Conservation (phyloP, 371 early-diverging fungal genomes). For the Mortierella sp. region DNA sequence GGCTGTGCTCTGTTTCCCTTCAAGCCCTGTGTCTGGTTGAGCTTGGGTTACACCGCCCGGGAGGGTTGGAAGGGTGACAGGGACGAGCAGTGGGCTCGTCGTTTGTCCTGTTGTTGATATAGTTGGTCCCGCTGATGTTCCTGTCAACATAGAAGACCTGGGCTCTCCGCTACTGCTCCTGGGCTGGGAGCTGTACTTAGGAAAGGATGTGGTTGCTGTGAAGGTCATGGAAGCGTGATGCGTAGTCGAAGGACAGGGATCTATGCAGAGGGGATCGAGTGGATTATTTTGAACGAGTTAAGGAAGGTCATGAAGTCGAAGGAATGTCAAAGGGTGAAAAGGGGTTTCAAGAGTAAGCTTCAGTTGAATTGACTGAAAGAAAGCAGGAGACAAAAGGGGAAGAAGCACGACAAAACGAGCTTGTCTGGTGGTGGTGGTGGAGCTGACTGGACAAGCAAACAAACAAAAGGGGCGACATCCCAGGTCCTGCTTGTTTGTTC, state of each 20-base stretch:
- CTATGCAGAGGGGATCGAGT: background rate
- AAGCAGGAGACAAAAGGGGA: background rate
- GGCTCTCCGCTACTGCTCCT: background rate
- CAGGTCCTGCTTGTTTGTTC: background rate
- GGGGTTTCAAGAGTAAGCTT: background rate
- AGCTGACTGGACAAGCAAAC: background rate
- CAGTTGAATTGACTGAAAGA: background rate
- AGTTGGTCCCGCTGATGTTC: background rate
- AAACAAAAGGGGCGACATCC: background rate
- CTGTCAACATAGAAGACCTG: constrained; percentile 2
- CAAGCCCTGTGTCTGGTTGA: background rate
- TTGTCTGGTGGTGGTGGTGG: background rate
- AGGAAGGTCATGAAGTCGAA: background rate
- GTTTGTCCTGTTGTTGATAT: background rate
- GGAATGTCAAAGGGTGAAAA: too few species aligned
- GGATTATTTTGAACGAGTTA: background rate
- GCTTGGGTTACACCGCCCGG: background rate
- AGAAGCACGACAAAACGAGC: background rate
- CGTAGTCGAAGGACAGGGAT: background rate
- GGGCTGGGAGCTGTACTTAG: background rate
- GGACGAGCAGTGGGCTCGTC: background rate
- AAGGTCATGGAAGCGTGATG: background rate
- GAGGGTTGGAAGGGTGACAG: background rate
- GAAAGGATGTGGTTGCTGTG: background rate
- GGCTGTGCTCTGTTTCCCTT: background rate